These are phyloP conservation scores for Trichoderma endophyticum DNA, from an alignment of 2,329 filamentous ascomycete species.

Conservation along the genomic window DNA sequence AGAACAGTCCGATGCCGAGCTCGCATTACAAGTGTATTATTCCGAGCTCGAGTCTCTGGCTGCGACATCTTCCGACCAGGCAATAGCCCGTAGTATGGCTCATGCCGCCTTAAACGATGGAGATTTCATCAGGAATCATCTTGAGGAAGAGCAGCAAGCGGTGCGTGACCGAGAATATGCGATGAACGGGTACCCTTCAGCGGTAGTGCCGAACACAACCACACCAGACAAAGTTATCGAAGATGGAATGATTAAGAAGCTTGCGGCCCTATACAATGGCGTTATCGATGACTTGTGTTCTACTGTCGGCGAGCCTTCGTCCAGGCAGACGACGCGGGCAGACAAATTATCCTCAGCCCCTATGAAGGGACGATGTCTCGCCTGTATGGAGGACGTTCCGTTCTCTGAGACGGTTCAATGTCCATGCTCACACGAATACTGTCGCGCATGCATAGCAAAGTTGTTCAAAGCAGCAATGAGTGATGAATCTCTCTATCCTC, in stretches of 20 bases:
- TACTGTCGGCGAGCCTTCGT: neutral
- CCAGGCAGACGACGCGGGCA: too few species aligned
- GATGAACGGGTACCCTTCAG: neutral
- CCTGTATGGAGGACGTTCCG: neutral
- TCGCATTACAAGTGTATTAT: neutral
- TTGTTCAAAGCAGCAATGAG: slow-evolving; percentile 41
- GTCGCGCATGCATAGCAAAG: slow-evolving; percentile 41
- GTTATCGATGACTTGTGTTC: neutral
- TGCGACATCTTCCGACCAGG: neutral
- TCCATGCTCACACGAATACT: slow-evolving; percentile 51
- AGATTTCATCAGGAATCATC: neutral
- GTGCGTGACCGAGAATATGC: neutral
- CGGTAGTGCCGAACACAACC: neutral
- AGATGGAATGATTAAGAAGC: neutral
- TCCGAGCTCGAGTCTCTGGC: neutral
- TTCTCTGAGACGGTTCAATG: neutral
- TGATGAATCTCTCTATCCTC: slow-evolving; percentile 52
- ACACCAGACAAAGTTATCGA: neutral
- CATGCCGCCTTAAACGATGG: neutral
- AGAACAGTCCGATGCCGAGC: neutral
- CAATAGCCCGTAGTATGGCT: neutral
- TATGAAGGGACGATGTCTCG: neutral
- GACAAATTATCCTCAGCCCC: neutral
- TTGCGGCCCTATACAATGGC: neutral
- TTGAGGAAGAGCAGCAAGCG: neutral